Base-by-base conservation (phyloP, 805 yeast genomes). In the Myxozyma melibiosi region DNA sequence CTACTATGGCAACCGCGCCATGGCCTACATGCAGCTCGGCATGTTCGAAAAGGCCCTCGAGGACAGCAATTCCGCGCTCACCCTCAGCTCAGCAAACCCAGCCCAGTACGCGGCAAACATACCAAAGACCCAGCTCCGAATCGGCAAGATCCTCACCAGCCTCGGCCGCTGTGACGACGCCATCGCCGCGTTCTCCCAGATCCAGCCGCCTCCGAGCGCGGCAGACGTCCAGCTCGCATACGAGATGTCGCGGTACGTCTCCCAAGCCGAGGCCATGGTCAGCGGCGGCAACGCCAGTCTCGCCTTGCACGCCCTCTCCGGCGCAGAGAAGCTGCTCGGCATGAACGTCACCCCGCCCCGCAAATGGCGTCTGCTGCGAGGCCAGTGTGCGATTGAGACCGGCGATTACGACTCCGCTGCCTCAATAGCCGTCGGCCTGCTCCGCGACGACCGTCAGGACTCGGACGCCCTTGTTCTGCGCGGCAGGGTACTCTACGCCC, bases 401-500 rank as follows among this genome's bases (percentile, higher is more conserved):
- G 73, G 73, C 16, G 69, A 72, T 24, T 45, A 58, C 8, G 76
- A 73, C 37, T 68, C 63, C 44, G 79, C 78, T 0, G 71, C 73
- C 30, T 65, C 73, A 7, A 34, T 69, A 1, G 77, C 74, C 2
- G 68, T 74, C 49, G 45, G 58, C 16, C 64, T 75, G 44, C 66
- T 75, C 41, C 71, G 79, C 28, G 58, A 57, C 22, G 72, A 71
- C 59, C 49, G 68, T 8, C 66, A 66, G 35, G 74, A 76, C 43
- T 73, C 78, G 11, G 76, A 73, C 27, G 76, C 76, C 0, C 68
- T 75, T 30, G 66, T 68, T 2, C 65, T 76, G 38, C 70, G 79
- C 2, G 79, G 76, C 8, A 58, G 64, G 35, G 65, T 72, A 2
- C 65, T 74, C 33, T 71, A 72, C 61, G 65, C 65, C 20, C 68